These are phyloP conservation scores for Atractiella rhizophila DNA, from an alignment of 768 basidiomycete species.

Conservation along the genomic window DNA sequence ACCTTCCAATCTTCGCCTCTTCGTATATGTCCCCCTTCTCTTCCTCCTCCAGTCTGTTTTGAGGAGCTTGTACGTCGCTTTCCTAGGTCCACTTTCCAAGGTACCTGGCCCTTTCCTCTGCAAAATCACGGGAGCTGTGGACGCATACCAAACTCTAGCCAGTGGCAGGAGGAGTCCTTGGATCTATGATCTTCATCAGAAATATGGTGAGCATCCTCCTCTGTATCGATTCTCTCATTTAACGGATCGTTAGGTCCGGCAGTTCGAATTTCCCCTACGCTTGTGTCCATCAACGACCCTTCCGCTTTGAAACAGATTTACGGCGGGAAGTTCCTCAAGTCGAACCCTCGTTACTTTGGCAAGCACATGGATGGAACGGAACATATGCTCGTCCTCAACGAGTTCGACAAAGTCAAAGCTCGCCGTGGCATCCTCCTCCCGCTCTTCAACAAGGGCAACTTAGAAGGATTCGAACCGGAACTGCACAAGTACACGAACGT, in stretches of 20 bases:
- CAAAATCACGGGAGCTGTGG: neutral
- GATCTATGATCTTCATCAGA: neutral
- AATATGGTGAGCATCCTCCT: neutral
- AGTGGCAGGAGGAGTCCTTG: neutral
- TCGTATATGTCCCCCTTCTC: no score
- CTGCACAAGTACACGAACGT: neutral
- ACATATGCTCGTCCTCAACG: neutral
- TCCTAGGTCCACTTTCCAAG: neutral
- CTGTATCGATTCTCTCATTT: neutral
- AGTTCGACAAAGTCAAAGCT: neutral
- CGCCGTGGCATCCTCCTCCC: neutral
- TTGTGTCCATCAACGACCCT: neutral
- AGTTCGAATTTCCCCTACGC: neutral
- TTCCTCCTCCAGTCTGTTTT: no score
- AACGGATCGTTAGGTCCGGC: neutral
- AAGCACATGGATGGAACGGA: conserved; percentile 1
- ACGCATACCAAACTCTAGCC: neutral
- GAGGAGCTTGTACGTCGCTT: neutral
- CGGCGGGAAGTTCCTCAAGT: neutral
- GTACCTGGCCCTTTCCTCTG: neutral
- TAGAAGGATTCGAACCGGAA: neutral
- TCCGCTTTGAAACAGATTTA: neutral
- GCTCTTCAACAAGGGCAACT: neutral
- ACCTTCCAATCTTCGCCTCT: no score
- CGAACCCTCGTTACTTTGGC: neutral